phyloP scores from a whole-genome alignment of 208 protist species.

The Acanthamoeba triangularis region DNA sequence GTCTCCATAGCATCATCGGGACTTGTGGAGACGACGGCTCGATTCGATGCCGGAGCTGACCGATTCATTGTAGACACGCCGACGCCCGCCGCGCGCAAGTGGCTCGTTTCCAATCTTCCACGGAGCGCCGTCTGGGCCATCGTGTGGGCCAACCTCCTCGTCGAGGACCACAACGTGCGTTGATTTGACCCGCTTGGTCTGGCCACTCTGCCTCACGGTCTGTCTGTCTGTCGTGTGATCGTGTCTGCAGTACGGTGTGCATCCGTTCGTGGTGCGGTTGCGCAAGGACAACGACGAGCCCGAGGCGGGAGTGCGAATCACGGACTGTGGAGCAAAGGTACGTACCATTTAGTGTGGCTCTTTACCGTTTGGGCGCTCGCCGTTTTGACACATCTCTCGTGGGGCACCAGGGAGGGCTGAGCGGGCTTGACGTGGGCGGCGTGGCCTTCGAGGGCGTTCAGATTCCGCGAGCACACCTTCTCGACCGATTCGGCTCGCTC shows the following conservation, averaged over 20 bases:
- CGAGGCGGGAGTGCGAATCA: background rate
- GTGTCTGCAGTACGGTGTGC: slow-evolving; percentile 20
- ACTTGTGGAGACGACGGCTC: slow-evolving; percentile 13
- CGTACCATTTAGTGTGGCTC: background rate
- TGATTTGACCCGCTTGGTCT: background rate
- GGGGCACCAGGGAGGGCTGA: background rate
- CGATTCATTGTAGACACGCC: slow-evolving; percentile 22
- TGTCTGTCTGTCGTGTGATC: background rate
- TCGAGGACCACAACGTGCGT: slow-evolving; percentile 59
- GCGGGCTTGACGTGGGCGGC: background rate
- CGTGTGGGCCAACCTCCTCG: slow-evolving; percentile 53
- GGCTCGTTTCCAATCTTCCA: slow-evolving; percentile 34
- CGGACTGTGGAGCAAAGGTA: slow-evolving; percentile 23
- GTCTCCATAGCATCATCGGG: background rate
- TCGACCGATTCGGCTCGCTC: slow-evolving; percentile 30
- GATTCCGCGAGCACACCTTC: slow-evolving; percentile 10
- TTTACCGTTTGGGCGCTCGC: background rate
- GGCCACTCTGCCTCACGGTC: background rate
- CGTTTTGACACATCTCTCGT: background rate
- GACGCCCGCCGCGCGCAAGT: slow-evolving; percentile 20
- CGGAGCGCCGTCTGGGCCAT: slow-evolving; percentile 23
- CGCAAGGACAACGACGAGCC: slow-evolving; percentile 19
- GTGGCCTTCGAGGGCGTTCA: background rate
- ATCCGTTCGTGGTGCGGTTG: slow-evolving; percentile 29
- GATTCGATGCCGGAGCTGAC: background rate